These are phyloP conservation scores for Aleurites moluccanus DNA, from an alignment of 441 rosid genomes.

Conservation along the genomic window DNA sequence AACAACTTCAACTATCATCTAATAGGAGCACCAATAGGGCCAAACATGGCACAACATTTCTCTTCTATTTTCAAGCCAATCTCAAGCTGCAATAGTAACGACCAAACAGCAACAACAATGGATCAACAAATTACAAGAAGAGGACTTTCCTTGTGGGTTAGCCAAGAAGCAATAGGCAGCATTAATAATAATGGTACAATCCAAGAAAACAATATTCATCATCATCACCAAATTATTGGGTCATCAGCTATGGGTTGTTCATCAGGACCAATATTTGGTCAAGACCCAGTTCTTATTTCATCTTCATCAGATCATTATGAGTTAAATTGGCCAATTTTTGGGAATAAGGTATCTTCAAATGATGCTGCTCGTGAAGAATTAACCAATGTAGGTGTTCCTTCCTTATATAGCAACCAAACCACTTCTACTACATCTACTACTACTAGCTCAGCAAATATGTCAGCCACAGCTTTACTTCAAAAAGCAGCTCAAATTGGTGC, in stretches of 20 bases:
- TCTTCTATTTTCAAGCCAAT: constrained; percentile 61
- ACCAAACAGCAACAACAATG: constrained; percentile 11
- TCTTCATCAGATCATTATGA: constrained; percentile 32
- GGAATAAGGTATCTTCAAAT: constrained; percentile 33
- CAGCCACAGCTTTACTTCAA: constrained; percentile 88
- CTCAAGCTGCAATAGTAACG: constrained; percentile 20
- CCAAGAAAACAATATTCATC: constrained; percentile 35
- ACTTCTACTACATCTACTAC: constrained; percentile 26
- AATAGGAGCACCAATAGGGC: constrained; percentile 44
- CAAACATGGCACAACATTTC: constrained; percentile 44
- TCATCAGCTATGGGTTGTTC: constrained; percentile 12
- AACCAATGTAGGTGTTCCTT: constrained; percentile 60
- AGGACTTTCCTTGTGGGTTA: constrained; percentile 65
- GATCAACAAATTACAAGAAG: constrained; percentile 38
- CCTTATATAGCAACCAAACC: constrained; percentile 55
- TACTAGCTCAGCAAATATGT: constrained; percentile 52
- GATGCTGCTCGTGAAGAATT: constrained; percentile 28
- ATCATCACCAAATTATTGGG: constrained; percentile 22
- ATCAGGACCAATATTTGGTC: constrained; percentile 32
- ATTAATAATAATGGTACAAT: constrained; percentile 8
- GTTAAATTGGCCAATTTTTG: constrained; percentile 52
- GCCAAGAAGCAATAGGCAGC: constrained; percentile 31
- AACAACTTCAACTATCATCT: constrained; percentile 44
- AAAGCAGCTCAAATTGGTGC: constrained; percentile 86
- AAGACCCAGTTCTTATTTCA: constrained; percentile 24